These are phyloP conservation scores for Canna indica DNA, from an alignment of 176 grass and related monocot genomes.

Conservation along the genomic window DNA sequence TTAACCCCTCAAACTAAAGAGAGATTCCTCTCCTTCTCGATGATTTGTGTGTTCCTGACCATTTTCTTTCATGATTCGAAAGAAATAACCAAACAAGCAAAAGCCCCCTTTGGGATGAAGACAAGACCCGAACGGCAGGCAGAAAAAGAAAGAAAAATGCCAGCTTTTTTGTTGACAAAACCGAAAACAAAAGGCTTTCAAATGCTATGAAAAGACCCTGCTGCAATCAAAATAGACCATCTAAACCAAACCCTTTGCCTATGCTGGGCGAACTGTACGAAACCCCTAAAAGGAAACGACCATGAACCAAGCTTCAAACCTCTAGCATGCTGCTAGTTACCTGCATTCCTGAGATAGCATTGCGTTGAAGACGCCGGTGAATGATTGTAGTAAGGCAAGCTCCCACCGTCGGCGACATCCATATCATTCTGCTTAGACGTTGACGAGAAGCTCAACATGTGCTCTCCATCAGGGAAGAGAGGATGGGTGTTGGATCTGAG, in stretches of 20 bases:
- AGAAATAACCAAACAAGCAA: background rate
- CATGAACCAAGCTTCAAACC: background rate
- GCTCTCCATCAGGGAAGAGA: constrained; percentile 34
- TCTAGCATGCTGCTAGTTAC: constrained; percentile 4
- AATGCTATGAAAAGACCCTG: constrained; percentile 23
- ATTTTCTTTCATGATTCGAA: too few relatives aligned
- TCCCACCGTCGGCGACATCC: constrained; percentile 20
- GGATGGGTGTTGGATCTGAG: constrained; percentile 3
- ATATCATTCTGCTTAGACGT: background rate
- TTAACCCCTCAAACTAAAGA: too few relatives aligned
- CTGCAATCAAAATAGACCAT: constrained; percentile 25
- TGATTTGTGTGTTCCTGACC: background rate
- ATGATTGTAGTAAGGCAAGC: constrained; percentile 55
- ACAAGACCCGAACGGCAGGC: background rate
- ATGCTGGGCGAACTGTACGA: constrained; percentile 25
- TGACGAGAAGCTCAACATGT: constrained; percentile 90
- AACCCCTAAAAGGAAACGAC: background rate
- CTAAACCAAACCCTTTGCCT: constrained; percentile 22
- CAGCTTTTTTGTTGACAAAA: constrained; percentile 30
- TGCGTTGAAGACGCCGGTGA: constrained; percentile 24
- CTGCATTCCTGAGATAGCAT: constrained; percentile 30
- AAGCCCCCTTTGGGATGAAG: background rate
- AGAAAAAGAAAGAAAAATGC: constrained; percentile 17
- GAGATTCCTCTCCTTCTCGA: background rate
- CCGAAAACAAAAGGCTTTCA: constrained; percentile 35